phyloP scores from a whole-genome alignment of 129 eudicot genomes.

The Glebionis coronaria region DNA sequence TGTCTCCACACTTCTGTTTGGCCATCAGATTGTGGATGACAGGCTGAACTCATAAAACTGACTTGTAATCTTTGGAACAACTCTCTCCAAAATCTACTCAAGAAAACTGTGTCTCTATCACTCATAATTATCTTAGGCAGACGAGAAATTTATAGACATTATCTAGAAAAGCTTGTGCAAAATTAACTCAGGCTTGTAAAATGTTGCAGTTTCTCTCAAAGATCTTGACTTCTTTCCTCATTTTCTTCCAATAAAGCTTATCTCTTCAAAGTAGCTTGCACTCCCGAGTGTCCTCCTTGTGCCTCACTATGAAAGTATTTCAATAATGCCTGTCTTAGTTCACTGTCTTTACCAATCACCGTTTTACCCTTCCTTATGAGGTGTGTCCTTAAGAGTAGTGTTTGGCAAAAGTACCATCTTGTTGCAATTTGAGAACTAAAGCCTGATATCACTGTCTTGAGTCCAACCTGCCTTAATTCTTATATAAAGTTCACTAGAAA shows the following conservation, averaged over 20 bases:
- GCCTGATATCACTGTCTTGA: background rate
- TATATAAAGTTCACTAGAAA: background rate
- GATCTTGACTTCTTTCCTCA: too few relatives aligned
- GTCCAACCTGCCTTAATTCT: background rate
- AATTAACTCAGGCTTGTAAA: background rate
- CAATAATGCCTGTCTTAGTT: background rate
- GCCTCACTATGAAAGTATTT: background rate
- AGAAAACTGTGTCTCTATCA: too few relatives aligned
- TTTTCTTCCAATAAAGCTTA: background rate
- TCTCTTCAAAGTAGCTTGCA: background rate
- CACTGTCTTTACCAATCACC: background rate
- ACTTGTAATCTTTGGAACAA: too few relatives aligned
- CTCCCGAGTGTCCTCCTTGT: background rate
- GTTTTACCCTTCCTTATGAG: background rate
- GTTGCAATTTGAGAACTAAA: background rate
- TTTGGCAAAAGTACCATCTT: background rate
- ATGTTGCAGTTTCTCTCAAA: background rate
- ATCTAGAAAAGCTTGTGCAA: too few relatives aligned
- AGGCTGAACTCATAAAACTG: too few relatives aligned
- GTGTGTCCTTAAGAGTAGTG: background rate
- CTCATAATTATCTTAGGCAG: too few relatives aligned
- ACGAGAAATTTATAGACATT: too few relatives aligned
- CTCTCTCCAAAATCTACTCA: too few relatives aligned
- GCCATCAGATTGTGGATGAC: too few relatives aligned
- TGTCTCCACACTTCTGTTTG: too few relatives aligned